Evolutionary conservation across 345 rosid species (phyloP), one percentile per base, ranked within the genome.

Genomic region (Viola odorata): DNA sequence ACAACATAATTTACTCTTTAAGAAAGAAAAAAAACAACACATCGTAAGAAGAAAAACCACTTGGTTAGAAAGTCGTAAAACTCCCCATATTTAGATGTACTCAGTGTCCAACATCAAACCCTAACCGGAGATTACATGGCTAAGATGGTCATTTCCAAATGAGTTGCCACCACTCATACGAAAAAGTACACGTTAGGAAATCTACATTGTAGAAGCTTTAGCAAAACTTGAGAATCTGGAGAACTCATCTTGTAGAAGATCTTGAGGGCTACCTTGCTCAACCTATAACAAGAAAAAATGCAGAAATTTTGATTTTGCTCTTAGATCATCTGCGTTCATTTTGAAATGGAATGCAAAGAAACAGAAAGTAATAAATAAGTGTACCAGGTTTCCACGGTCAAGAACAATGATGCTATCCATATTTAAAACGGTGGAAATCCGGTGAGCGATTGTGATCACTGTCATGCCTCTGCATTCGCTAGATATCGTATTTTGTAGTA

Each of bases 401-500:
- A 92, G 91, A 70, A 92, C 68, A 4, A 89, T 72, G 66, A 92
- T 72, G 49, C 62, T 66, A 79, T 89, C 92, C 96, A 92, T 75
- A 49, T 71, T 80, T 68, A 83, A 59, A 59, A 92, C 88, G 2
- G 89, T 85, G 5, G 96, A 92, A 65, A 92, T 92, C 62, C 96
- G 94, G 62, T 92, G 96, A 50, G 98, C 98, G 62, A 92, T 85
- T 66, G 95, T 89, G 62, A 92, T 77, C 52, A 92, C 87, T 0
- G 98, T 92, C 66, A 78, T 67, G 53, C 94, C 94, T 72, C 64
- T 73, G 76, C 96, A 87, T 67, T 79, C 89, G 5, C 70, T 79
- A 10, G 86, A 80, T 77, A 89, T 81, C 14, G 96, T 67, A 73
- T 74, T 82, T 45, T 89, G 92, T 49, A 89, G 77, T 12, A 84